Evolutionary conservation across 2,329 filamentous ascomycete species (phyloP), one percentile per base, ranked within the genome.

Genomic region (Pseudogymnoascus sp.): DNA sequence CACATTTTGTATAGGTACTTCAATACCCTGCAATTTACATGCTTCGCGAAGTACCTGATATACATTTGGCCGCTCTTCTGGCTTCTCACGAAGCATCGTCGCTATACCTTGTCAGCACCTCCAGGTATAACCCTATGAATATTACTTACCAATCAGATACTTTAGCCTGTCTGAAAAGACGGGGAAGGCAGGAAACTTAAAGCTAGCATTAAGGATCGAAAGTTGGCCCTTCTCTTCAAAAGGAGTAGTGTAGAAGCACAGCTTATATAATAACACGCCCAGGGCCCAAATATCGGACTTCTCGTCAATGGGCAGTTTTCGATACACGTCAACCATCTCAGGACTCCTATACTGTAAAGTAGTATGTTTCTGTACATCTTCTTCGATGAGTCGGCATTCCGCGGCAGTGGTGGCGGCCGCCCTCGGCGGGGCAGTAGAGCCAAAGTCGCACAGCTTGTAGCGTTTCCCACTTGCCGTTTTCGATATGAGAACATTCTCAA

Each of bases 381-480:
- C 94, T 74, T 99, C 94, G 70, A 97, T 91, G 67, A 95, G 75
- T 62, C 93, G 86, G 66, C 93, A 96, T 74, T 99, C 94, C 38
- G 87, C 86, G 6, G 92, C 88, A 4, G 90, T 93, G 14, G 86
- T 90, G 11, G 94, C 92, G 41, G 94, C 91, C 11, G 91, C 86
- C 64, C 88, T 83, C 35, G 94, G 92, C 28, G 87, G 79, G 2
- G 94, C 91, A 4, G 94, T 86, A 4, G 92, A 97, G 34, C 94
- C 94, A 79, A 99, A 99, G 78, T 99, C 94, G 77, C 94, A 99
- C 37, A 99, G 82, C 78, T 99, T 99, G 80, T 97, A 99, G 66
- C 87, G 82, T 67, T 83, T 85, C 9, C 82, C 83, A 57, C 81
- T 80, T 41, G 81, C 64, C 11, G 68, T 70, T 30, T 39, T 78